Evolutionary conservation across 2,329 filamentous ascomycete genomes (phyloP).

Genomic region (Aureobasidium uvarum): DNA sequence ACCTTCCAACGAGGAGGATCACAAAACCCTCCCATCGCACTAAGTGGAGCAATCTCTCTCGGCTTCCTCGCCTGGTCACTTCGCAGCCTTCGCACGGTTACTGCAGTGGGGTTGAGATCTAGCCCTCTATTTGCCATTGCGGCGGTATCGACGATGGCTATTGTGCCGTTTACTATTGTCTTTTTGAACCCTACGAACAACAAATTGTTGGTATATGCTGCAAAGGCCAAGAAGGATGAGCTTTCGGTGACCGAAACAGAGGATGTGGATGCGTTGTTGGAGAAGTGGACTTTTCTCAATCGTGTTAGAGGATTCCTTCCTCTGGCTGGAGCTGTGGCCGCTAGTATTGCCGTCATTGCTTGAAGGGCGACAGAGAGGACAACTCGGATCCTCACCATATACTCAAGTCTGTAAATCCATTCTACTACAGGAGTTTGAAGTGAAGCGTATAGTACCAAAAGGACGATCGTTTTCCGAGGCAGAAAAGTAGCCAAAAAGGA

Average conservation of each 20-base stretch:
- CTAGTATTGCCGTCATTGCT: background rate
- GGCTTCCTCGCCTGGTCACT: background rate
- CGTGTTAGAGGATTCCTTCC: background rate
- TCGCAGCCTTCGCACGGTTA: background rate
- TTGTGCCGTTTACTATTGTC: background rate
- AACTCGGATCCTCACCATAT: too few relatives aligned
- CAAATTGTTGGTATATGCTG: background rate
- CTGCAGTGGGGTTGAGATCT: background rate
- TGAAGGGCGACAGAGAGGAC: background rate
- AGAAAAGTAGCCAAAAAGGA: too few relatives aligned
- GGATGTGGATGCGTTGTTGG: background rate
- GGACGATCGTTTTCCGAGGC: too few relatives aligned
- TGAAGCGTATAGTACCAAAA: too few relatives aligned
- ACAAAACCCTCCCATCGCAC: background rate
- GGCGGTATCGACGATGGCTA: background rate
- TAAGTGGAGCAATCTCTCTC: background rate
- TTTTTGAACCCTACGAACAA: background rate
- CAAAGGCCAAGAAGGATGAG: background rate
- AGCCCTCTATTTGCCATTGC: background rate
- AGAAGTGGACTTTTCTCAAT: background rate
- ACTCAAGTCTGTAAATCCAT: too few relatives aligned
- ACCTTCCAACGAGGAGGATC: background rate
- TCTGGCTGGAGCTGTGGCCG: background rate
- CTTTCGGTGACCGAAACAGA: background rate
- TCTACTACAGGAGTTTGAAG: too few relatives aligned